Base-by-base conservation (phyloP, 495 filamentous ascomycete species). In the Penicillium flavigenum region DNA sequence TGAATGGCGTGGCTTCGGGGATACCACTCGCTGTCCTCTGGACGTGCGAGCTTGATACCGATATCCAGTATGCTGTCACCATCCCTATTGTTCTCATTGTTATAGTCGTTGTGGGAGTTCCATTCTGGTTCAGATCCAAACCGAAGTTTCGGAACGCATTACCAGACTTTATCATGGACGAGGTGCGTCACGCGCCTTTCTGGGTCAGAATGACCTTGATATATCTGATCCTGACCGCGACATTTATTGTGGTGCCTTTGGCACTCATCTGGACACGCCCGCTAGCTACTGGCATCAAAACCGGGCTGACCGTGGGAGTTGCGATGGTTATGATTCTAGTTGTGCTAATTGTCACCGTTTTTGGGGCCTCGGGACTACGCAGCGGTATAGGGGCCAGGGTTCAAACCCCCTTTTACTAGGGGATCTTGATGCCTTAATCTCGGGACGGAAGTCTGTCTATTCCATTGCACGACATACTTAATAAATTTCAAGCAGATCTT, bases 241-340 rank as follows among this genome's bases (percentile, higher is more conserved):
- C 17, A 9, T 45, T 34, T 3, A 44, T 51, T 41, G 24, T 45
- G 24, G 19, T 51, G 5, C 47, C 55, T 24, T 4, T 56, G 44
- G 27, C 22, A 20, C 34, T 57, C 7, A 49, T 59, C 4, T 49
- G 51, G 57, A 55, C 38, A 14, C 45, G 38, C 14, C 46, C 51
- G 4, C 51, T 60, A 16, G 51, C 29, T 17, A 27, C 3, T 48
- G 57, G 51, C 10, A 60, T 60, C 32, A 60, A 60, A 24, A 14
- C 27, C 2, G 57, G 51, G 3, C 45, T 60, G 6, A 60, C 42
- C 0, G 43, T 38, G 43, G 53, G 53, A 2, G 47, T 55, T 47
- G 11, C 20, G 31, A 47, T 47, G 26, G 10, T 26, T n/a, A 19
- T 20, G 27, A 11, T 11, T n/a, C 8, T 32, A 57, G 20, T 39